A percentile compares a stretch with the other conserved stretches of the same genome.
These are phyloP conservation scores for Endogone sp. DNA, from an alignment of 192 early-diverging fungal genomes.

Conservation along the genomic window DNA sequence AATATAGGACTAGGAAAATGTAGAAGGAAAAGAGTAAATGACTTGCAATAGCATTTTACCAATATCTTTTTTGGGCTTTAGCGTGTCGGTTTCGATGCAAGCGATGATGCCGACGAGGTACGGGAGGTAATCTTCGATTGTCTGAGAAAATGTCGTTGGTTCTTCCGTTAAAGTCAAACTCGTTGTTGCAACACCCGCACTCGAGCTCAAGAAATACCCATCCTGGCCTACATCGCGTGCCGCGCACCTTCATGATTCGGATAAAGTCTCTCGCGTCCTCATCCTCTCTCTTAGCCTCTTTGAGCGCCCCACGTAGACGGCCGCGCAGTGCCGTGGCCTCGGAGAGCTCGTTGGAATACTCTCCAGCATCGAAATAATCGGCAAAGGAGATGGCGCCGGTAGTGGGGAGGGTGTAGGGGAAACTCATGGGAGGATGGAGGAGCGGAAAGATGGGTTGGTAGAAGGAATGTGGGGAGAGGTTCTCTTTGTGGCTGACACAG, in stretches of 20 bases:
- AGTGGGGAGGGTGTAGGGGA: constrained; percentile 48
- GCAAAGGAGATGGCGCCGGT: constrained; percentile 51
- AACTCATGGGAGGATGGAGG: constrained; percentile 30
- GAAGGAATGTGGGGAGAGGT: too few relatives aligned
- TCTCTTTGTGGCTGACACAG: too few relatives aligned
- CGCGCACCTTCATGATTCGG: constrained; percentile 33
- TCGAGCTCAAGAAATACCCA: too few relatives aligned
- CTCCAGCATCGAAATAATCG: constrained; percentile 38
- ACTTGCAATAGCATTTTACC: constrained; percentile 13
- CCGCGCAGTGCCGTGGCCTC: constrained; percentile 57
- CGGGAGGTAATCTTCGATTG: constrained; percentile 45
- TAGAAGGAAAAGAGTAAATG: too few relatives aligned
- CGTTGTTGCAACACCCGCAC: too few relatives aligned
- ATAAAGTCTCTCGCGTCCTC: constrained; percentile 39
- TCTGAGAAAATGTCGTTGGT: constrained; percentile 20
- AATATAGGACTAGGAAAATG: not conserved
- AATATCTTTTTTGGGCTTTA: constrained; percentile 25
- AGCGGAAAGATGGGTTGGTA: not conserved
- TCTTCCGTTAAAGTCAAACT: too few relatives aligned
- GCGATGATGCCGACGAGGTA: constrained; percentile 35
- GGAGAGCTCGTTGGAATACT: constrained; percentile 42
- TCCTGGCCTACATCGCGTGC: not conserved
- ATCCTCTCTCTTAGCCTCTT: constrained; percentile 44
- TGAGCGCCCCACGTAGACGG: constrained; percentile 43
- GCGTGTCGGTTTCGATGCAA: constrained; percentile 30